phyloP scores from a whole-genome alignment of 306 rosid genomes.

The barrel medic (Medicago truncatula) region DNA sequence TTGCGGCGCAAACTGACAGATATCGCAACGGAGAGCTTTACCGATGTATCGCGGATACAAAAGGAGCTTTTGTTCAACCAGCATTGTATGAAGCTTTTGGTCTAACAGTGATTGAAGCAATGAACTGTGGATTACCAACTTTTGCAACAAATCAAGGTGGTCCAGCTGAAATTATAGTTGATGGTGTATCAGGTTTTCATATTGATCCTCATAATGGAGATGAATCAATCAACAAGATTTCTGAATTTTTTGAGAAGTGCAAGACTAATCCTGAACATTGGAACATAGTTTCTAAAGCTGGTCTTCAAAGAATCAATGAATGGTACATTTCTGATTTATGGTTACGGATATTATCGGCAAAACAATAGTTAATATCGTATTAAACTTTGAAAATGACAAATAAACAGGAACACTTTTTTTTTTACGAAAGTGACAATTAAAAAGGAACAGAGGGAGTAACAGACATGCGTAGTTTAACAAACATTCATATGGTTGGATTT shows the following conservation, averaged over 20 bases:
- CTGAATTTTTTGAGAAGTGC: slow-evolving; percentile 86
- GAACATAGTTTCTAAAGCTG: slow-evolving; percentile 66
- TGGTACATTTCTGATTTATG: slow-evolving; percentile 48
- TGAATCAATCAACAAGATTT: slow-evolving; percentile 78
- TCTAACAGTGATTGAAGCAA: slow-evolving; percentile 92
- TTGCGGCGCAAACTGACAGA: slow-evolving; percentile 89
- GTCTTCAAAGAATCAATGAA: slow-evolving; percentile 79
- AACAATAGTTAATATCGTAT: neutral
- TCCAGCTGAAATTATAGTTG: slow-evolving; percentile 89
- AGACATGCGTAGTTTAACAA: neutral
- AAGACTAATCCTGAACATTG: slow-evolving; percentile 64
- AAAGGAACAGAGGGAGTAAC: neutral
- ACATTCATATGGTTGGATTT: slow-evolving; percentile 10
- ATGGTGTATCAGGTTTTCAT: slow-evolving; percentile 85
- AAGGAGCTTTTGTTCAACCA: slow-evolving; percentile 97
- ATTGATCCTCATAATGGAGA: slow-evolving; percentile 76
- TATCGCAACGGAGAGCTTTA: slow-evolving; percentile 81
- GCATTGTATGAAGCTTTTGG: slow-evolving; percentile 94
- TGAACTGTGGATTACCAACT: slow-evolving; percentile 94
- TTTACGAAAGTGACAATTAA: neutral
- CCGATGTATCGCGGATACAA: slow-evolving; percentile 80
- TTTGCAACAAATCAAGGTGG: slow-evolving; percentile 97
- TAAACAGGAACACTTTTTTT: neutral
- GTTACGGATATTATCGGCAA: neutral
- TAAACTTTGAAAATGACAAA: neutral